Base-by-base conservation (phyloP, 2,329 filamentous ascomycete species). In the Aspergillus aculeatus region DNA sequence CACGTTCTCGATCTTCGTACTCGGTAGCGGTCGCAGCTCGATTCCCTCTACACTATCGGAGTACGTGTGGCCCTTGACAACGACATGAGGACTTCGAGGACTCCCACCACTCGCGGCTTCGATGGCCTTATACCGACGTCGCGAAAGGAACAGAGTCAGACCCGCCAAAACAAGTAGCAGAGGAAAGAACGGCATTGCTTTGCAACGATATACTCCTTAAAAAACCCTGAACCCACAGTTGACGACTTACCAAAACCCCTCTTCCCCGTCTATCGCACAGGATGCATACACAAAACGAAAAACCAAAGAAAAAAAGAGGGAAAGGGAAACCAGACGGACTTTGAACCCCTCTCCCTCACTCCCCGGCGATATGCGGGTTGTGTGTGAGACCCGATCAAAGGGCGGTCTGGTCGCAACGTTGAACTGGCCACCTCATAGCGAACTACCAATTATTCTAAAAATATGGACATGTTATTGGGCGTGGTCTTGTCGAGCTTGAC, bases 11-110 rank as follows among this genome's bases (percentile, higher is more conserved):
- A 44, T 44, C 16, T 44, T 44, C 14, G 38, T 35, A 9, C 51
- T 56, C 23, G 31, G 21, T 3, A 50, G 10, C 3, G 44, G 35
- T n/a, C 32, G 47, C 14, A 50, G 26, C 21, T 59, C 51, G 2
- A 48, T 54, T 24, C 58, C 55, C 16, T 62, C 57, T 9, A 63
- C 54, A 31, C 32, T 59, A 29, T 68, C 66, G 0, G 63, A 64
- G 32, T 61, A 68, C 6, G 66, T 68, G 44, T 66, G 62, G 1
- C 66, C 66, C 26, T 63, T 62, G 3, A 66, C 66, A 2, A 68
- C 58, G 0, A 68, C 60, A 9, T 54, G 56, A 7, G 60, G 53
- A 19, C 38, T 44, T 19, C 38, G 48, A 7, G 38, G 26, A 29
- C 49, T 53, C 41, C 55, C 26, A 29, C 7, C 26, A 29, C 26